Evolutionary conservation across 306 rosid species (phyloP), one percentile per base, ranked within the genome.

Genomic region (Dryas drummondii): DNA sequence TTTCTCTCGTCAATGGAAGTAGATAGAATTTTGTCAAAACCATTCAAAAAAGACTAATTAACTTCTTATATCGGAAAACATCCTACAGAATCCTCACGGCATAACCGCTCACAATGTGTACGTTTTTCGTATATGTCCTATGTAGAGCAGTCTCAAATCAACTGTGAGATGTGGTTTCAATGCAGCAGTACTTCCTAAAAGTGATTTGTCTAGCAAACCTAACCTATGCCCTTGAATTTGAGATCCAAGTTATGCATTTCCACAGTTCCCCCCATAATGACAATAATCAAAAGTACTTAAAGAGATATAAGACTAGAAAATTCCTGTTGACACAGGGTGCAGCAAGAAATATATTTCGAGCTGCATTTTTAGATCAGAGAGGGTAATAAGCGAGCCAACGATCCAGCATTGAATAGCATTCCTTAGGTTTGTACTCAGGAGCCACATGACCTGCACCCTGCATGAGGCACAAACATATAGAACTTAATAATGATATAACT

Each of bases 391-490:
- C 82, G 45, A 78, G 67, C 82, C 77, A 71, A 42, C 82, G 66
- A 78, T 78, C 67, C 5, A 78, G 10, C 77, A 71, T 71, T 9
- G 26, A 51, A 70, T 78, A 78, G 17, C 72, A 71, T 64, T 78
- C 82, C 77, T 78, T 78, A 14, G 77, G 66, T 69, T 49, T 78
- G 68, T 78, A 78, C 46, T 63, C 77, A 2, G 82, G 82, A 44
- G 82, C 82, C 10, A 52, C 82, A 32, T 78, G 82, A 49, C 82
- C 82, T 3, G 72, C 82, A 64, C 77, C 77, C 77, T 78, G 73
- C 60, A 56, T 42, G 10, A 44, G 10, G 1, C 52, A 71, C 5
- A 22, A 10, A 9, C 47, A 32, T 52, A 17, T 7, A 16, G 4
- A 10, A 56, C 9, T 46, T 46, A 46, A 9, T 62, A 6, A 7